Conservation (phyloP, 495 filamentous ascomycete genomes). For the Xylaria bambusicola region DNA sequence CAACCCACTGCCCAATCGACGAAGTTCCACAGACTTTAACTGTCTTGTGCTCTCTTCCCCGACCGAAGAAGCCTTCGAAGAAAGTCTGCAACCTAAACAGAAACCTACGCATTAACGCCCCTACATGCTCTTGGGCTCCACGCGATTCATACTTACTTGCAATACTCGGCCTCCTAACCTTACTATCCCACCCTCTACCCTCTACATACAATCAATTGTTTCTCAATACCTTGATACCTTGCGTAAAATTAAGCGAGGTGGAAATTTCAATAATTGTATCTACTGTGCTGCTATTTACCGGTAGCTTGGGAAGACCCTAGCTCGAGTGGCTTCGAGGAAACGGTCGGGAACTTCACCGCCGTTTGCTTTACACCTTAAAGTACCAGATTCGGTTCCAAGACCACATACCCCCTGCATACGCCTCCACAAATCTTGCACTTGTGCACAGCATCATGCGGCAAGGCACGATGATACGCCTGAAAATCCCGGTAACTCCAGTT, state of each 20-base stretch:
- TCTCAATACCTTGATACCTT: conserved; percentile 2
- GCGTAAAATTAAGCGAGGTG: background rate
- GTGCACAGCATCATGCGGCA: conserved; percentile 47
- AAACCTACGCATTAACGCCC: conserved; percentile 25
- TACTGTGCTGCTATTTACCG: background rate
- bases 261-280: background rate
- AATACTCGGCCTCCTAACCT: background rate
- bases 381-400: conserved; percentile 17
- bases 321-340: conserved; percentile 11
- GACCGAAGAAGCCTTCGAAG: conserved; percentile 17
- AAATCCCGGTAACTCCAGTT: conserved; percentile 43
- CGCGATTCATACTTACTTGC: conserved; percentile 2
- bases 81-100: conserved; percentile 32
- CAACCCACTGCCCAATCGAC: conserved; percentile 71
- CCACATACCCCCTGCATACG: conserved; percentile 22
- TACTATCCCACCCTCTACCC: conserved; percentile 15
- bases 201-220: conserved; percentile 7
- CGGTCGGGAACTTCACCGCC: conserved; percentile 37
- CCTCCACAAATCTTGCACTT: conserved; percentile 25
- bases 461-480: conserved; percentile 48
- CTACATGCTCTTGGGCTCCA: conserved; percentile 13
- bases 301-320: conserved; percentile 12
- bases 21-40: conserved; percentile 61
- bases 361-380: conserved; percentile 33
- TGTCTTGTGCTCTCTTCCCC: conserved; percentile 39